phyloP scores from a whole-genome alignment of 2,329 filamentous ascomycete species.

The Microdochium trichocladiopsis region DNA sequence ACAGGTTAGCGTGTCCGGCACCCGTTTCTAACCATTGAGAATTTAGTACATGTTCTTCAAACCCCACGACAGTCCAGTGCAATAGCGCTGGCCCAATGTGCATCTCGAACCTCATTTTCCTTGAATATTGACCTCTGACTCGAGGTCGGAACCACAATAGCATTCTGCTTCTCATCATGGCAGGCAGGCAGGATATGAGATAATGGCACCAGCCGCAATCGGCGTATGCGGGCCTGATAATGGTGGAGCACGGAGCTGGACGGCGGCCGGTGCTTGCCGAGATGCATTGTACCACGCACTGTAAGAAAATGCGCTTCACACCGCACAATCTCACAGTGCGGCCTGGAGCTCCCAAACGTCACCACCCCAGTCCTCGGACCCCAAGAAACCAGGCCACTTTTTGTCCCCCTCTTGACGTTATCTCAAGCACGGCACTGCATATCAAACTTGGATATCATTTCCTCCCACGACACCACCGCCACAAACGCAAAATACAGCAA shows the following conservation, averaged over 20 bases:
- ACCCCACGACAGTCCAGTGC: too few relatives aligned
- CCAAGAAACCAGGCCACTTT: background rate
- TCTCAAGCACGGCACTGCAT: constrained; percentile 1
- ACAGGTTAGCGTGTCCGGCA: too few relatives aligned
- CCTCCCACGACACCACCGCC: background rate
- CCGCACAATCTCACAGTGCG: background rate
- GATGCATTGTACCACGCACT: background rate
- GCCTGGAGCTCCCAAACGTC: background rate
- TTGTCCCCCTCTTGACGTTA: background rate
- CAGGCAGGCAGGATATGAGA: too few relatives aligned
- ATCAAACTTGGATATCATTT: background rate
- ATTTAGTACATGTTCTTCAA: too few relatives aligned
- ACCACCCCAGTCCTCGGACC: background rate
- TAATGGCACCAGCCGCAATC: background rate
- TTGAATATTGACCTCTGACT: too few relatives aligned
- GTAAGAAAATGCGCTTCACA: background rate
- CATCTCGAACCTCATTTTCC: too few relatives aligned
- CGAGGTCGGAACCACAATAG: too few relatives aligned
- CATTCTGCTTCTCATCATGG: too few relatives aligned
- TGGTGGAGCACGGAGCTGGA: background rate
- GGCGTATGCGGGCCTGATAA: background rate
- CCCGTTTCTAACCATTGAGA: too few relatives aligned
- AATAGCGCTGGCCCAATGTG: too few relatives aligned
- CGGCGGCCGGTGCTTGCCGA: background rate
- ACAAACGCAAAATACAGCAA: constrained; percentile 4